Evolutionary conservation across 164 flowering plant species (phyloP).

Genomic region (Kingdonia uniflora): DNA sequence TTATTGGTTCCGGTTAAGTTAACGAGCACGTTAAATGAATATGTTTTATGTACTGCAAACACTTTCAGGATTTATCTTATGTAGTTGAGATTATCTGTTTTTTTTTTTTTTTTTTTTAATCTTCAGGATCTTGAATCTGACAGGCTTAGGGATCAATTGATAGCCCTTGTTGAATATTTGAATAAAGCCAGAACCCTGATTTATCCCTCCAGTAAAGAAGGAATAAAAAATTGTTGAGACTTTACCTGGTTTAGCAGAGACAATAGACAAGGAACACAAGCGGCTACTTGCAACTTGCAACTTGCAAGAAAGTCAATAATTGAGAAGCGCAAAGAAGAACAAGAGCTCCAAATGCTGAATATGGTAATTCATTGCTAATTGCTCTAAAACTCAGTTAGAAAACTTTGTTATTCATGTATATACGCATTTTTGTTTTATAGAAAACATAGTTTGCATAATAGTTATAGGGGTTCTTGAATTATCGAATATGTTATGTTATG

Average conservation of each 20-base stretch:
- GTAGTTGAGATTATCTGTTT: no score
- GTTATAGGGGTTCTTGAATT: no score
- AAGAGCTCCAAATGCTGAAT: conserved; percentile 75
- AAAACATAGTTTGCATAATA: no score
- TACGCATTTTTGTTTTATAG: background rate
- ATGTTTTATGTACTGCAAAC: no score
- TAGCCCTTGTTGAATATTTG: conserved; percentile 48
- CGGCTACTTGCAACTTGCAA: no score
- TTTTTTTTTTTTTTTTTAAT: background rate
- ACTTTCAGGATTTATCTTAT: no score
- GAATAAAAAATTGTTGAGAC: conserved; percentile 46
- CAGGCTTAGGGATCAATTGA: conserved; percentile 46
- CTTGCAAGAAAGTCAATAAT: conserved; percentile 92
- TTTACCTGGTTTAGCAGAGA: conserved; percentile 54
- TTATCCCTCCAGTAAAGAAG: conserved; percentile 42
- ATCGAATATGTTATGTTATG: no score
- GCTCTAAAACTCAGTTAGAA: no score
- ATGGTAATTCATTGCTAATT: conserved; percentile 32
- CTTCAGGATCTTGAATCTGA: conserved; percentile 80
- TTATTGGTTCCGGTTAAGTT: no score
- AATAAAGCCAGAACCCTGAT: conserved; percentile 63
- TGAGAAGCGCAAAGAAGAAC: conserved; percentile 94
- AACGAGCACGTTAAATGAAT: no score
- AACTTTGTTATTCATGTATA: background rate
- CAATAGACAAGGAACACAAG: conserved; percentile 81